Percentiles rank a stretch among this genome's conserved stretches.
Evolutionary conservation across 495 filamentous ascomycete genomes (phyloP).

Genomic region (Oidiodendron maius): DNA sequence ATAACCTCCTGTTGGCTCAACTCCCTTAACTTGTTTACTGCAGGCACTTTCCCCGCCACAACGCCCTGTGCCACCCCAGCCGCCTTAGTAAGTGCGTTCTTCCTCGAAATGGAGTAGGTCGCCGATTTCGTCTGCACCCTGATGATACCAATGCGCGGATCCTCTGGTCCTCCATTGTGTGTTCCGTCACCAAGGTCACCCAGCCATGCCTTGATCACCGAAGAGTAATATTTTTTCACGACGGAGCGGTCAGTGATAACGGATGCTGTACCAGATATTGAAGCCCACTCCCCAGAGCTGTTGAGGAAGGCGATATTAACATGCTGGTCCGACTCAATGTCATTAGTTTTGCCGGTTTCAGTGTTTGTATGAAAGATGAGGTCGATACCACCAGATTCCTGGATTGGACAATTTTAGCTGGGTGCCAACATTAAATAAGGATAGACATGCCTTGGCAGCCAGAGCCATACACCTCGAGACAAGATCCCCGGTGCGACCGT

Average conservation of each 20-base stretch:
- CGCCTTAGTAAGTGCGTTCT: conserved; percentile 49
- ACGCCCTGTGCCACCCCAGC: conserved; percentile 72
- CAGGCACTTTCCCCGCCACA: conserved; percentile 63
- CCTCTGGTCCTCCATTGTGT: conserved; percentile 75
- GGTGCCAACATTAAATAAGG: background rate
- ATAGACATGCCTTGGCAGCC: conserved; percentile 61
- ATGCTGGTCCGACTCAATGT: conserved; percentile 67
- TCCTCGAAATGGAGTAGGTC: conserved; percentile 52
- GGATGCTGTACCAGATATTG: conserved; percentile 64
- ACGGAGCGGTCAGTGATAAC: conserved; percentile 61
- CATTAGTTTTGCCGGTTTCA: conserved; percentile 85
- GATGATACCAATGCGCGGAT: conserved; percentile 74
- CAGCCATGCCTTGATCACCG: conserved; percentile 75
- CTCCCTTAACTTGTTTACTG: conserved; percentile 75
- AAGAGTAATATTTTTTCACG: conserved; percentile 74
- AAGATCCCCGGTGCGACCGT: conserved; percentile 50
- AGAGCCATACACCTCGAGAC: conserved; percentile 86
- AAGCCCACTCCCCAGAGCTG: conserved; percentile 66
- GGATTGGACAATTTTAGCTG: conserved; percentile 1
- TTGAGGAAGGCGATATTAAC: conserved; percentile 86
- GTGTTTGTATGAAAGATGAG: conserved; percentile 93
- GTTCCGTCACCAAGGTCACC: conserved; percentile 85
- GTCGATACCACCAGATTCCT: conserved; percentile 78
- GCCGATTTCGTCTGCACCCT: conserved; percentile 56
- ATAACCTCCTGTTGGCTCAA: conserved; percentile 64